Evolutionary conservation across 176 grass and related monocot genomes (phyloP).

Genomic region (Triticum monococcum): DNA sequence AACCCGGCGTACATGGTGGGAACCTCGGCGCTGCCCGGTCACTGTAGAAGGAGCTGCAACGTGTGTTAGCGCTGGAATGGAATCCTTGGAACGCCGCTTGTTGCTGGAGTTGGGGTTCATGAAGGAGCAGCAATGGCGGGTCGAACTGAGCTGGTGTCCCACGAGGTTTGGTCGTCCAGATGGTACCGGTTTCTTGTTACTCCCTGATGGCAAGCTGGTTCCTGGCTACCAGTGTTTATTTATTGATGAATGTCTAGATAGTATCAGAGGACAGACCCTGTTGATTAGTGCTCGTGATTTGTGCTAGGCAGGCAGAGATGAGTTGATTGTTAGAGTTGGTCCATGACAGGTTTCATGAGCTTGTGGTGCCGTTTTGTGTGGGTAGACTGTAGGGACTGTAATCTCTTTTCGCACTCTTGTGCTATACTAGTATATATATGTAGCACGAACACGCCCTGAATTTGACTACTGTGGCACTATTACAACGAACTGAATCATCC

Average conservation of each 20-base stretch:
- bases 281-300: not conserved
- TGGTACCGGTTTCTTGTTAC: not conserved
- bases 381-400: not conserved
- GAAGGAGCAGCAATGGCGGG: not conserved
- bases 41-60: slow-evolving; percentile 84
- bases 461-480: not conserved
- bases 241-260: not conserved
- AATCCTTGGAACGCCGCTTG: not conserved
- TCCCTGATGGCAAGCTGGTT: slow-evolving; percentile 1
- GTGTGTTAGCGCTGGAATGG: slow-evolving; percentile 46
- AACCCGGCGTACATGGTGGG: slow-evolving; percentile 89
- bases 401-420: not conserved
- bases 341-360: not conserved
- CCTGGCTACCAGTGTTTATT: not conserved
- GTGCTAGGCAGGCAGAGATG: not conserved
- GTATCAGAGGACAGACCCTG: not conserved
- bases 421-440: not conserved
- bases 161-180: not conserved
- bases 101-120: not conserved
- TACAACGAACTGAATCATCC: not conserved
- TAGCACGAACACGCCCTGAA: not conserved
- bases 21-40: slow-evolving; percentile 47
- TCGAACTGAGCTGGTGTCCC: not conserved
- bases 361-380: not conserved
- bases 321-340: not conserved